Evolutionary conservation across 169 alveolate species (phyloP), one percentile per base, ranked within the genome.

Genomic region (Besnoitia besnoiti): DNA sequence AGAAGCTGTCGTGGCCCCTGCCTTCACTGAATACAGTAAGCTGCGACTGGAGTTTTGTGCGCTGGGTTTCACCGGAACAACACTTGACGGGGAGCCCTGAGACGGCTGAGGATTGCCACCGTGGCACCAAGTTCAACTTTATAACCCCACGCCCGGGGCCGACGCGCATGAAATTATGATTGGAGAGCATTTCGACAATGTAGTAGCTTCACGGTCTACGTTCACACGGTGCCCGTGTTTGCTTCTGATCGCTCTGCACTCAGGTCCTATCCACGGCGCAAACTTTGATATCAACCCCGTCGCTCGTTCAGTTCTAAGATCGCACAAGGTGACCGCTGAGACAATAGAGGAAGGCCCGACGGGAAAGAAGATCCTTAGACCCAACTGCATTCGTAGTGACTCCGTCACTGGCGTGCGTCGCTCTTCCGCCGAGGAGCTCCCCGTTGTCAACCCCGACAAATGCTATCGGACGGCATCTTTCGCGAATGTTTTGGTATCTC

Each of bases 181-280:
- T n/a, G n/a, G n/a, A n/a, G n/a, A n/a, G n/a, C n/a, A n/a, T n/a
- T n/a, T n/a, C n/a, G n/a, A n/a, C n/a, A n/a, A n/a, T n/a, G n/a
- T n/a, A n/a, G n/a, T n/a, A n/a, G n/a, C n/a, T n/a, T n/a, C n/a
- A n/a, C n/a, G n/a, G n/a, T n/a, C n/a, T n/a, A n/a, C n/a, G n/a
- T n/a, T n/a, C n/a, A n/a, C n/a, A n/a, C n/a, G n/a, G n/a, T n/a
- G n/a, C n/a, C n/a, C n/a, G n/a, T n/a, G n/a, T n/a, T n/a, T n/a
- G n/a, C n/a, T n/a, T n/a, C n/a, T n/a, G n/a, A n/a, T n/a, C n/a
- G n/a, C n/a, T n/a, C n/a, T n/a, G n/a, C n/a, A n/a, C 46, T 35
- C 82, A 73, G 82, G 12, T 37, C 82, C 82, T 30, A 42, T 73
- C 82, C 82, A 73, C 82, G n/a, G 44, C 82, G 16, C 39, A 24